Evolutionary conservation across 768 basidiomycete genomes (phyloP).

Genomic region (Termitomyces sp.): DNA sequence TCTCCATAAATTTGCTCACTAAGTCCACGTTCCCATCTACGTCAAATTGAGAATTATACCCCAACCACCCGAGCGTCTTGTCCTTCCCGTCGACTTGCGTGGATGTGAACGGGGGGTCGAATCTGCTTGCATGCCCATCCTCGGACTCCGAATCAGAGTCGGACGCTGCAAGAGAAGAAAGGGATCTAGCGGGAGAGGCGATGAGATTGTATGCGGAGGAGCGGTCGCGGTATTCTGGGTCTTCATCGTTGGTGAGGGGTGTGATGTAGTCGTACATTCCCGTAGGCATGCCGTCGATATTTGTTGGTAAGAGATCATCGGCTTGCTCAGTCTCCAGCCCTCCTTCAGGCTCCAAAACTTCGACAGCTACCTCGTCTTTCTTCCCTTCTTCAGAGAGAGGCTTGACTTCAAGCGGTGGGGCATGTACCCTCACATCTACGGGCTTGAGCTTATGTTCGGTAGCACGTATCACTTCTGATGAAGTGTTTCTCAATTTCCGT

Average conservation of each 20-base stretch:
- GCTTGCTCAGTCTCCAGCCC: neutral
- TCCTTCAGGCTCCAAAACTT: neutral
- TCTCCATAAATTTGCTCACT: slow-evolving; percentile 53
- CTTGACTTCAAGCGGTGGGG: neutral
- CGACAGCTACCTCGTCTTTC: neutral
- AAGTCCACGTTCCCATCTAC: slow-evolving; percentile 51
- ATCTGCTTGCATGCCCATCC: slow-evolving; percentile 17
- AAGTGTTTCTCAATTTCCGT: slow-evolving; percentile 2
- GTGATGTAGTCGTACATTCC: slow-evolving; percentile 7
- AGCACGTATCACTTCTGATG: neutral
- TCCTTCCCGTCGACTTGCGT: slow-evolving; percentile 25
- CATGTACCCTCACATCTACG: neutral
- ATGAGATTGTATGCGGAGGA: slow-evolving; percentile 17
- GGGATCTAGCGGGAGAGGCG: slow-evolving; percentile 30
- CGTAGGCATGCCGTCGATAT: neutral
- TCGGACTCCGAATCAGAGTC: slow-evolving; percentile 23
- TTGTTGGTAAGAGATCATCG: neutral
- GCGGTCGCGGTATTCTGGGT: slow-evolving; percentile 4
- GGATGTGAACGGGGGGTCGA: slow-evolving; percentile 31
- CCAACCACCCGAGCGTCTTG: slow-evolving; percentile 29
- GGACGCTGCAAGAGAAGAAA: slow-evolving; percentile 32
- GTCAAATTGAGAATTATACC: slow-evolving; percentile 58
- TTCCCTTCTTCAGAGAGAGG: neutral
- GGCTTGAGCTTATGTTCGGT: neutral
- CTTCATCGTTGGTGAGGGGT: slow-evolving; percentile 12